Base-by-base conservation (phyloP, 2,329 filamentous ascomycete genomes). In the Colletotrichum brevisporum region DNA sequence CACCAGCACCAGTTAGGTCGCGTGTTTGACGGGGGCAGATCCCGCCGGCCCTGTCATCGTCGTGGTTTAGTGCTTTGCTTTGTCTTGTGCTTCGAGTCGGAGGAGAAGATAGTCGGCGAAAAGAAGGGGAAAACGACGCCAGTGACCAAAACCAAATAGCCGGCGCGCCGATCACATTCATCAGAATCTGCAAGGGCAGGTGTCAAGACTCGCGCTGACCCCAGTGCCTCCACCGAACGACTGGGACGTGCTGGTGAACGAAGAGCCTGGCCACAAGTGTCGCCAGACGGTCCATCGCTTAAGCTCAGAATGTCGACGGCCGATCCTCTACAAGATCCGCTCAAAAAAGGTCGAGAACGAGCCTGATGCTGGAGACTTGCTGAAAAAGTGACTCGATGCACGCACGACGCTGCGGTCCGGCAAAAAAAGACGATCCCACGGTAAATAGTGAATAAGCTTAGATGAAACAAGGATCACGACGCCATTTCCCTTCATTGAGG, bases 151-250 rank as follows among this genome's bases (percentile, higher is more conserved):
- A 63, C 47, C 41, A 6, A 63, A 51, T 41, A 21, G 5, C 13
- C 10, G 31, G 53, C 52, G n/a, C 52, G 53, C 41, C n/a, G 61
- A 27, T 58, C 18, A 16, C 15, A 45, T 64, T 36, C 51, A 41
- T 45, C 43, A 18, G 18, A 45, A 60, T 41, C 26, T 60, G 62
- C 51, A 66, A 65, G 62, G 55, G 55, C 55, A 69, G 16, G 18
- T 61, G 62, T 69, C 67, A 39, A 60, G 18, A 26, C 18, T 21
- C 36, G 26, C 47, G 39, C 51, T 56, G 43, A 52, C 31, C 51
- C 36, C 60, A 58, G 51, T 55, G 56, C 67, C 62, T 69, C 67
- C 62, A 69, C 56, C 67, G 63, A 69, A 67, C 67, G 36, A 56
- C 31, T 61, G 67, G 67, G 56, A 69, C 67, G 67, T 69, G 67